Conservation (phyloP, 2,329 filamentous ascomycete species). For the Alternaria viburni region DNA sequence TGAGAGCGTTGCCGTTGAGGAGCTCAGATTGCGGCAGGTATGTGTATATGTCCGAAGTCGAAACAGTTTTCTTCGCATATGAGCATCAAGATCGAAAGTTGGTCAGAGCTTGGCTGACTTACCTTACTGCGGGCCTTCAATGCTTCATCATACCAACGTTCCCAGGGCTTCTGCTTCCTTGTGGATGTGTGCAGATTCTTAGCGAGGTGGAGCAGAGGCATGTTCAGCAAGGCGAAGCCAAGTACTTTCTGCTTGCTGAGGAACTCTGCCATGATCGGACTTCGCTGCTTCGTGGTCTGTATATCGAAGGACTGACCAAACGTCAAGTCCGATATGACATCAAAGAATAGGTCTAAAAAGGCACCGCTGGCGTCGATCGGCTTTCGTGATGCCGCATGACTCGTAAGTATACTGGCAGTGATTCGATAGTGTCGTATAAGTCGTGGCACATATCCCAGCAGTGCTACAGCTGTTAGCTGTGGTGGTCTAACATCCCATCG, state of each 20-base stretch:
- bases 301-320: not conserved
- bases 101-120: not conserved
- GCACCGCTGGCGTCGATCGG: not conserved
- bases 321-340: not conserved
- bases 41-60: constrained; percentile 18
- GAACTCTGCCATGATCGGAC: not conserved
- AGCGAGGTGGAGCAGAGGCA: not conserved
- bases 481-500: constrained; percentile 16
- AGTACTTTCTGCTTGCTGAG: not conserved
- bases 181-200: not conserved
- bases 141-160: constrained; percentile 15
- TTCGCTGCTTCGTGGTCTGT: not conserved
- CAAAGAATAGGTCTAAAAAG: not conserved
- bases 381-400: not conserved
- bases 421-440: not conserved
- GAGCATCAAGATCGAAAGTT: not conserved
- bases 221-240: not conserved
- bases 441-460: not conserved
- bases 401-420: not conserved
- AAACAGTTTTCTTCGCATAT: constrained; percentile 7
- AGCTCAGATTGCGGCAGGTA: constrained; percentile 13
- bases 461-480: not conserved
- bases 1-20: constrained; percentile 4
- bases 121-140: constrained; percentile 15
- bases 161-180: not conserved